Percentiles rank a stretch among this genome's conserved stretches.
Conservation (phyloP, 2,329 filamentous ascomycete genomes). For the Fusarium subtropicale region DNA sequence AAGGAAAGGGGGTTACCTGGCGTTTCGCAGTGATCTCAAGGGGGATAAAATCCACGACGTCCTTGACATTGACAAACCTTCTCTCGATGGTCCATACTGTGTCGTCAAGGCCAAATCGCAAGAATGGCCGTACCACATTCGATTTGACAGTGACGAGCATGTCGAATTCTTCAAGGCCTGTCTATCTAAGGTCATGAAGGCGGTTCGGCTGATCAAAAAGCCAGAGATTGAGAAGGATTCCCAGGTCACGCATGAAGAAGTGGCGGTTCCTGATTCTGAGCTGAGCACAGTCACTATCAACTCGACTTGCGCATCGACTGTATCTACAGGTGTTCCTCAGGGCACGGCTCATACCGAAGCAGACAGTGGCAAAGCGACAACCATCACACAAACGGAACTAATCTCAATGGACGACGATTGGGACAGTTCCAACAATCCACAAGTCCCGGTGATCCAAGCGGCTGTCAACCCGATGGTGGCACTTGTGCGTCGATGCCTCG, state of each 20-base stretch:
- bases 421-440: conserved; percentile 4
- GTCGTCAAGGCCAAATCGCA: conserved; percentile 15
- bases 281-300: not conserved
- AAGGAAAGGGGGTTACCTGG: not conserved
- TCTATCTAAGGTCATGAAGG: conserved; percentile 19
- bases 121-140: conserved; percentile 29
- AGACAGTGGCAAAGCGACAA: not conserved
- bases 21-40: conserved; percentile 29
- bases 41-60: conserved; percentile 32
- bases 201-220: conserved; percentile 1
- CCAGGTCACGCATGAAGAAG: not conserved
- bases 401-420: conserved; percentile 28
- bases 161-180: conserved; percentile 32
- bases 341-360: not conserved
- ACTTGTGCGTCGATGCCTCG: conserved; percentile 16
- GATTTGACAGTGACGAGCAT: conserved; percentile 26
- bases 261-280: not conserved
- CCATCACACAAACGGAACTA: not conserved
- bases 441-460: not conserved
- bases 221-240: not conserved
- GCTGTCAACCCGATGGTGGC: conserved; percentile 1
- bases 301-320: not conserved
- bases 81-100: conserved; percentile 42
- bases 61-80: conserved; percentile 36
- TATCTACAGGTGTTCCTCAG: not conserved